phyloP scores from a whole-genome alignment of 768 basidiomycete species.

The Boletus coccyginus region DNA sequence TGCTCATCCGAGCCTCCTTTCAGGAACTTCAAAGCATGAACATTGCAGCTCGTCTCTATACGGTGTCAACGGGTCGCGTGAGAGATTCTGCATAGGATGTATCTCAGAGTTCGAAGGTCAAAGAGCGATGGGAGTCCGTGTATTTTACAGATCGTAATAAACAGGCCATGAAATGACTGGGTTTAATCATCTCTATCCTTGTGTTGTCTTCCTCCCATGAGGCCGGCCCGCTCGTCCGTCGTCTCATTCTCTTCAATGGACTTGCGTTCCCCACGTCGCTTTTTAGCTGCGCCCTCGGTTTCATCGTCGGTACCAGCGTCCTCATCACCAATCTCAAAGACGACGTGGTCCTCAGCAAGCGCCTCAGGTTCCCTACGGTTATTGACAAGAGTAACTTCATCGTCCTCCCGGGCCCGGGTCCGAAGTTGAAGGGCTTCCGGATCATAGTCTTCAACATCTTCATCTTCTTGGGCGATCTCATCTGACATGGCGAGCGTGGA shows the following conservation, averaged over 20 bases:
- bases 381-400: constrained; percentile 71
- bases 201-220: constrained; percentile 46
- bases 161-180: constrained; percentile 9
- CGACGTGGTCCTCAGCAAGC: constrained; percentile 66
- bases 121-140: constrained; percentile 21
- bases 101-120: background rate
- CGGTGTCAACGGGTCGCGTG: constrained; percentile 83
- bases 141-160: constrained; percentile 36
- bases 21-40: constrained; percentile 96
- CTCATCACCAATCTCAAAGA: constrained; percentile 91
- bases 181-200: constrained; percentile 37
- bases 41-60: constrained; percentile 84
- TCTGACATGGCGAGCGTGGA: constrained; percentile 91
- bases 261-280: constrained; percentile 41
- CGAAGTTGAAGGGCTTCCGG: constrained; percentile 70
- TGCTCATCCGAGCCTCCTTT: background rate
- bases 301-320: constrained; percentile 67
- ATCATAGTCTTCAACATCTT: constrained; percentile 92
- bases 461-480: constrained; percentile 92
- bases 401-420: constrained; percentile 50
- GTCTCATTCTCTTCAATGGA: constrained; percentile 48
- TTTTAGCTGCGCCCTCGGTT: constrained; percentile 47
- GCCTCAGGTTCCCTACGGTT: constrained; percentile 47
- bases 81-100: constrained; percentile 44
- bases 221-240: constrained; percentile 60